These are phyloP conservation scores for Ailanthus altissimus DNA, from an alignment of 345 rosid genomes.

Conservation along the genomic window DNA sequence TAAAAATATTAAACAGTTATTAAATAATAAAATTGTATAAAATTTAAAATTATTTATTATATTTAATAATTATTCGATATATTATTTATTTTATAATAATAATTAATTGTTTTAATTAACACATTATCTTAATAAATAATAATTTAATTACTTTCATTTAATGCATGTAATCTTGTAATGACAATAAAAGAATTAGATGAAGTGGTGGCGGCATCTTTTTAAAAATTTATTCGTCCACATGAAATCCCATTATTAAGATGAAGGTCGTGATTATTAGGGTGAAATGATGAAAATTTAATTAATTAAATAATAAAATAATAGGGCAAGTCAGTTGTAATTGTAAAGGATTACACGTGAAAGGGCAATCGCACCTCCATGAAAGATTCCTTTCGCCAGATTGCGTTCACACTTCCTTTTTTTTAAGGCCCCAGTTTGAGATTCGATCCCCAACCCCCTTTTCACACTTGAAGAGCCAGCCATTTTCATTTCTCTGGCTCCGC, in stretches of 20 bases:
- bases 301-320: not conserved
- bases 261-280: not conserved
- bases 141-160: too few relatives aligned
- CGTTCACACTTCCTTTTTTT: slow-evolving; percentile 41
- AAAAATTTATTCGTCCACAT: not conserved
- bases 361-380: not conserved
- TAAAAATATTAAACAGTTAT: too few relatives aligned
- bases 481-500: too few relatives aligned
- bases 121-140: too few relatives aligned
- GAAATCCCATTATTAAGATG: not conserved
- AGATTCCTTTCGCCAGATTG: slow-evolving; percentile 31
- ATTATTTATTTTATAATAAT: too few relatives aligned
- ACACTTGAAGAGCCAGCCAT: slow-evolving; percentile 20
- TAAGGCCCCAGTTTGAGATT: slow-evolving; percentile 20
- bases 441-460: slow-evolving; percentile 28
- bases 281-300: not conserved
- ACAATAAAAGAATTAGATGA: not conserved
- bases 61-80: too few relatives aligned
- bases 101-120: too few relatives aligned
- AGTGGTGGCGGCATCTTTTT: not conserved
- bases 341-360: slow-evolving; percentile 15
- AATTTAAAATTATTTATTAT: too few relatives aligned
- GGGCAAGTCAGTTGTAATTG: not conserved
- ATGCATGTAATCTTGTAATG: not conserved
- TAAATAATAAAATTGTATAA: too few relatives aligned